Evolutionary conservation across 2,329 filamentous ascomycete species (phyloP), one percentile per base, ranked within the genome.

Genomic region (Amauroascus verrucosus): DNA sequence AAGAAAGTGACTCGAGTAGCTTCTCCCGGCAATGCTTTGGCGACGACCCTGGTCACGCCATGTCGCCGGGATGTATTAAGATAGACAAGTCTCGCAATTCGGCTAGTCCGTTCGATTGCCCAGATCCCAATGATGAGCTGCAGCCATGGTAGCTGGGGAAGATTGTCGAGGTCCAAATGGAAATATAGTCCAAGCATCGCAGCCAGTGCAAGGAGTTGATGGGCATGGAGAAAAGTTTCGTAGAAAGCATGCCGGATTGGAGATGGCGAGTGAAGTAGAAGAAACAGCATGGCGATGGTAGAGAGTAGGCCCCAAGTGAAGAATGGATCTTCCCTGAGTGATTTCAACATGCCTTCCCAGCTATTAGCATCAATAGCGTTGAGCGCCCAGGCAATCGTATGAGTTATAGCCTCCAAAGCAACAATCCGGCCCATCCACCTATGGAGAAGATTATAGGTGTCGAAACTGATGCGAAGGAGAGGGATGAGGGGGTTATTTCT

Each of bases 381-480:
- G 62, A 86, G 78, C 18, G 81, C 74, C 90, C 91, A 98, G 33
- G 83, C 81, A 22, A 77, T 61, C 7, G 84, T 86, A 69, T 95
- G 88, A 7, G 85, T 74, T 48, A 88, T 62, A 14, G 79, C 72
- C 67, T 93, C 85, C 2, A 85, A 51, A n/a, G 86, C 79, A 24
- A 87, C 80, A 41, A 90, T 80, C 24, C 88, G 80, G 26, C 86
- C 88, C 57, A 88, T 79, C 86, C 87, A 94, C 59, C 88, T 80
- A 68, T 94, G 88, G 48, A 93, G 74, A 7, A 93, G 82, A 67
- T 97, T 97, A 77, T 94, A 97, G 0, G 90, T 95, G 69, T 97
- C 93, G 72, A 96, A 98, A 68, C 87, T 91, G 67, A 97, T 85
- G 62, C 85, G 81, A 54, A 97, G 77, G 32, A 94, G 69, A 2